phyloP scores from a whole-genome alignment of 2,329 filamentous ascomycete genomes.

The Fusarium beomiforme region DNA sequence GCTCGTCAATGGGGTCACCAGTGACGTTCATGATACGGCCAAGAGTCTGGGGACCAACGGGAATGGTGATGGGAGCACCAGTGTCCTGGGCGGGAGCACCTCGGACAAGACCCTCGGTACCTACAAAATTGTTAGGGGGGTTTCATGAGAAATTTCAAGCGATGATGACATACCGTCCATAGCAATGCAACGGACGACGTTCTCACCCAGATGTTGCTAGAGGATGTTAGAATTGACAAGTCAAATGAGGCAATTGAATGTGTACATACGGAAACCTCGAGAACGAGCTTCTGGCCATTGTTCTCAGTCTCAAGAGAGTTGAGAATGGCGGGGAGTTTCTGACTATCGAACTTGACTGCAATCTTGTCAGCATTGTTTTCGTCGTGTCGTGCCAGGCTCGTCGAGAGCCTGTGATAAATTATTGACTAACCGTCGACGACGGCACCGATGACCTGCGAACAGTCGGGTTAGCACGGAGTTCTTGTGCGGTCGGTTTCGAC shows the following conservation, averaged over 20 bases:
- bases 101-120: conserved; percentile 99
- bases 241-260: conserved; percentile 1
- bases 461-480: conserved; percentile 37
- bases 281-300: conserved; percentile 91
- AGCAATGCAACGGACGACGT: conserved; percentile 99
- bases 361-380: conserved; percentile 41
- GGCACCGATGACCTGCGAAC: conserved; percentile 90
- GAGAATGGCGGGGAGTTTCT: conserved; percentile 95
- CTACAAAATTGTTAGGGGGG: conserved; percentile 55
- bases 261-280: conserved; percentile 89
- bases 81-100: conserved; percentile 87
- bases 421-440: conserved; percentile 90
- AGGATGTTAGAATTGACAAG: conserved; percentile 50
- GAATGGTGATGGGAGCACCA: conserved; percentile 94
- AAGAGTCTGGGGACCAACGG: conserved; percentile 91
- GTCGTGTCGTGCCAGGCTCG: conserved; percentile 6
- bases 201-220: conserved; percentile 99
- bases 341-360: conserved; percentile 94
- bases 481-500: conserved; percentile 13
- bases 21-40: conserved; percentile 99
- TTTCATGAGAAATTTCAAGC: conserved; percentile 32
- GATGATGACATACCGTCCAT: conserved; percentile 86
- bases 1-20: conserved; percentile 99
- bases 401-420: conserved; percentile 22
- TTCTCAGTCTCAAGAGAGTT: conserved; percentile 95